phyloP scores from a whole-genome alignment of 257 asterid genomes.

The Solanum chiquidenum region DNA sequence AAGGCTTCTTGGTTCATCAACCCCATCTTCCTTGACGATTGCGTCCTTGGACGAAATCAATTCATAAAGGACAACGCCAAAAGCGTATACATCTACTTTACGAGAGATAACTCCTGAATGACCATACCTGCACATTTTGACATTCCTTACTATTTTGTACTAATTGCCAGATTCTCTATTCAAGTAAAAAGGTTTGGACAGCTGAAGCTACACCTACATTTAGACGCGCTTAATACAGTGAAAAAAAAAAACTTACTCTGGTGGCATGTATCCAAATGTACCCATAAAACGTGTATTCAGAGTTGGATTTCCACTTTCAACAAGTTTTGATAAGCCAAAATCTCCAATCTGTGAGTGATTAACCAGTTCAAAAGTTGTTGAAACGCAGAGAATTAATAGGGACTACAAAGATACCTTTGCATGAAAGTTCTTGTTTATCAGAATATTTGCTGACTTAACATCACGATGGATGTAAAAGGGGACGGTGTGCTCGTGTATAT shows the following conservation, averaged over 20 bases:
- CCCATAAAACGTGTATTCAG: conserved; percentile 82
- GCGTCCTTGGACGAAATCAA: conserved; percentile 85
- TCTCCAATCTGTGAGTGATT: conserved; percentile 62
- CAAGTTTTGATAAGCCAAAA: conserved; percentile 82
- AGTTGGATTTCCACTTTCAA: conserved; percentile 74
- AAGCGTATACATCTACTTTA: conserved; percentile 85
- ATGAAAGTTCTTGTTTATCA: conserved; percentile 68
- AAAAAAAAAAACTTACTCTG: conserved; percentile 53
- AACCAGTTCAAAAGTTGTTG: neutral
- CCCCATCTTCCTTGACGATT: conserved; percentile 42
- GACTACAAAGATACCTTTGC: conserved; percentile 49
- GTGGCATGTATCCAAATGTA: conserved; percentile 97
- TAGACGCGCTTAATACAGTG: neutral
- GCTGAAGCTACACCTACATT: neutral
- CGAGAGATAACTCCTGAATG: conserved; percentile 77
- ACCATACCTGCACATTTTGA: conserved; percentile 60
- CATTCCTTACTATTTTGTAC: neutral
- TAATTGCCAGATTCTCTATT: neutral
- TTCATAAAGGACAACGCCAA: conserved; percentile 87
- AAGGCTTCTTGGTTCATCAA: conserved; percentile 71
- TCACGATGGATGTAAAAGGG: conserved; percentile 93
- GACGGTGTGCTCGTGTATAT: conserved; percentile 90
- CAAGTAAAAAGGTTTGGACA: neutral
- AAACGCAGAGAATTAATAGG: neutral
- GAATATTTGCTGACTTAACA: conserved; percentile 83